Base-by-base conservation (phyloP, 75 land plant genomes). In the Selaginella tamariscina region DNA sequence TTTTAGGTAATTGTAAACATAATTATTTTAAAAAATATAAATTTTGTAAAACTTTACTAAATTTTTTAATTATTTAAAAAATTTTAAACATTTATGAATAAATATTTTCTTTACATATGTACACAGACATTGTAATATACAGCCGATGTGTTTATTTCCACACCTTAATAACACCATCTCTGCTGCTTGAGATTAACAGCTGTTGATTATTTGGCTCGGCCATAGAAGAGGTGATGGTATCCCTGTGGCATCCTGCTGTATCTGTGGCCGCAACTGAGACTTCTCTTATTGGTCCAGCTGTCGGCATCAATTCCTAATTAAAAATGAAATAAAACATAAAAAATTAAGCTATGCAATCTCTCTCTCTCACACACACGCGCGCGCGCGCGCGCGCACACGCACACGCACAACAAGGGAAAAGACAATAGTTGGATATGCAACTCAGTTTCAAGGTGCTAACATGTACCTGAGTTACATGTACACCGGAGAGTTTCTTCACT, bases 101-200 rank as follows among this genome's bases (percentile, higher is more conserved):
- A n/a, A n/a, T n/a, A n/a, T n/a, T n/a, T n/a, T n/a, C n/a, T n/a
- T n/a, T n/a, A n/a, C n/a, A n/a, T n/a, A n/a, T n/a, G n/a, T n/a
- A n/a, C n/a, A n/a, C n/a, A n/a, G n/a, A n/a, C n/a, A n/a, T n/a
- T n/a, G n/a, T n/a, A n/a, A n/a, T n/a, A n/a, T n/a, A n/a, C n/a
- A n/a, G n/a, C n/a, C n/a, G n/a, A n/a, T n/a, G n/a, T n/a, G 13
- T 27, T 31, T 83, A 95, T 71, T 86, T 95, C 99, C 99, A 95
- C 21, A 91, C 97, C 72, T 95, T 95, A 63, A 95, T 80, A 33
- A 93, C 79, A 63, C 99, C 99, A 79, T 95, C 97, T 70, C 99
- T 81, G 71, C 99, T 84, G 76, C 99, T 79, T 18, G 99, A 95
- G 66, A 95, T 78, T 57, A 95, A 63, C 8, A 91, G 79, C 33